Conservation (phyloP, 2,329 filamentous ascomycete genomes). For the Tolypocladium ophioglossoides region DNA sequence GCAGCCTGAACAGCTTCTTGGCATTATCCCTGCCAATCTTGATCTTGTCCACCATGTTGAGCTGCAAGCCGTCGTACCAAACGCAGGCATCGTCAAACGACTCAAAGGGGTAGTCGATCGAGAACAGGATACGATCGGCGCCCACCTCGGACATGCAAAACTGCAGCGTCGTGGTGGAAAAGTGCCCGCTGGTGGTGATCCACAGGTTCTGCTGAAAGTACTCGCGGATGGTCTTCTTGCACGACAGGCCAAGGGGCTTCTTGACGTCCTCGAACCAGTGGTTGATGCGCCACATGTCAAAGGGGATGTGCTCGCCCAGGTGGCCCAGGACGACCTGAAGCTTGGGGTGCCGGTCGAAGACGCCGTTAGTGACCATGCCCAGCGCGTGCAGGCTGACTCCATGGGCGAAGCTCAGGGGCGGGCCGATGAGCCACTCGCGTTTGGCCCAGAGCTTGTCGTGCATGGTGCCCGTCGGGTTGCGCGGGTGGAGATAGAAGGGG, state of each 20-base stretch:
- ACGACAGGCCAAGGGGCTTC: slow-evolving; percentile 35
- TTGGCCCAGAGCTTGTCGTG: slow-evolving; percentile 48
- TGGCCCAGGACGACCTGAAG: slow-evolving; percentile 37
- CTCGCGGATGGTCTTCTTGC: slow-evolving; percentile 37
- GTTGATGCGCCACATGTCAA: slow-evolving; percentile 38
- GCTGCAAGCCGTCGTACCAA: slow-evolving; percentile 27
- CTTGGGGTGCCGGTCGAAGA: slow-evolving; percentile 37
- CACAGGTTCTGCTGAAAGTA: slow-evolving; percentile 46
- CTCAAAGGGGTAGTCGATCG: slow-evolving; percentile 43
- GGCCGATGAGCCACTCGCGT: slow-evolving; percentile 48
- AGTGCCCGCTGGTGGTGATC: slow-evolving; percentile 47
- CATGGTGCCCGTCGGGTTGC: slow-evolving; percentile 44
- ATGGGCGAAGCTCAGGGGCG: slow-evolving; percentile 47
- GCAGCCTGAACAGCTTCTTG: slow-evolving; percentile 28
- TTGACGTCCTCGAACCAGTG: slow-evolving; percentile 47
- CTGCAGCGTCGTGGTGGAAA: slow-evolving; percentile 40
- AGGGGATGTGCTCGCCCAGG: slow-evolving; percentile 37
- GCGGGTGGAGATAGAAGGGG: slow-evolving; percentile 54
- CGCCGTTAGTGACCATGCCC: slow-evolving; percentile 37
- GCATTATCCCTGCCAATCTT: slow-evolving; percentile 34
- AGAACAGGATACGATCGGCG: slow-evolving; percentile 39
- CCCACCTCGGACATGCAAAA: slow-evolving; percentile 38
- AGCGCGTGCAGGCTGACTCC: slow-evolving; percentile 48
- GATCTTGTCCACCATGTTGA: slow-evolving; percentile 21
- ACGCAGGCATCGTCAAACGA: slow-evolving; percentile 28